Evolutionary conservation across 2,329 filamentous ascomycete genomes (phyloP), one percentile per base, ranked within the genome.

Genomic region (Aphanocladium album): DNA sequence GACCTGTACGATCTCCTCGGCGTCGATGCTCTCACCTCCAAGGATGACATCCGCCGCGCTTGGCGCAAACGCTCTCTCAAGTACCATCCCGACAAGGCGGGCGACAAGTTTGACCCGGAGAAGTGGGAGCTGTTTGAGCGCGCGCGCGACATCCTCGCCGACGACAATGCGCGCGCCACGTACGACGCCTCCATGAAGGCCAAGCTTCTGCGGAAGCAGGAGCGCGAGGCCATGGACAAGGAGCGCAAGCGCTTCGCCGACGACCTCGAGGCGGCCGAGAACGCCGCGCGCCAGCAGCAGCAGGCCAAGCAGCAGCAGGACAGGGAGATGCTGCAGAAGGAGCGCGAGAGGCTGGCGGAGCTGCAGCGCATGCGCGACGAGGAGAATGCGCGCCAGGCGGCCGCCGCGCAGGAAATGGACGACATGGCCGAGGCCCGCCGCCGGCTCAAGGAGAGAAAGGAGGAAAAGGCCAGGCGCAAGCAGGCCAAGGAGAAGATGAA

Each of bases 21-120:
- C 60, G 80, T 95, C 54, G 79, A 85, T 60, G 79, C 85, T 21
- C 81, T 86, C 19, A 84, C 88, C 0, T 76, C 81, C 21, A 87
- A 89, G 60, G 77, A 85, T n/a, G 89, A 92, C 64, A 88, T 96
- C 68, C 88, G 90, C 64, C 87, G 89, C 66, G 91, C 91, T 49
- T 97, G 93, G 80, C 86, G 91, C 62, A 90, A 90, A 68, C 87
- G 88, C 33, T 91, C 91, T 3, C 80, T 96, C n/a, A 91, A 91
- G 70, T 91, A 93, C 78, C 93, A 98, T 73, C 93, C 93, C 1
- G 93, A 98, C 81, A 96, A 97, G 77, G 87, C 93, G 60, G 84
- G 87, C 64, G 85, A 84, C 57, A 78, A 82, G 41, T 91, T 89
- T 67, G 91, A 95, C 66, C 82, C 90, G 50, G 87, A 88, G 60